Evolutionary conservation across 495 filamentous ascomycete genomes (phyloP), one percentile per base, ranked within the genome.

Genomic region (Ramalina intermedia): DNA sequence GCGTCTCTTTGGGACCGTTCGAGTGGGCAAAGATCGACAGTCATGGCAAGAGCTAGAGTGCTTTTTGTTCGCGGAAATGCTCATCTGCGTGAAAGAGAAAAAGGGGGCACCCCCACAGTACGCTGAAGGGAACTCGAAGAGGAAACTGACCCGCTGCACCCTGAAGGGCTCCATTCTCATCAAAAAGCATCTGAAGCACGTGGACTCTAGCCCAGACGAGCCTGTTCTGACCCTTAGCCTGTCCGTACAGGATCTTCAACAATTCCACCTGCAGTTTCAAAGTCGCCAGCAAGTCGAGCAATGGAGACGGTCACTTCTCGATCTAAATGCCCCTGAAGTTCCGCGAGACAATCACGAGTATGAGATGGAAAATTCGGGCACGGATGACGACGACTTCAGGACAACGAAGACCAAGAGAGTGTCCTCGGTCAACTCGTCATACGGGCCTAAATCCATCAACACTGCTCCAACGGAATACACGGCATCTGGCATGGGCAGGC

Each of bases 11-110:
- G 91, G 88, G 40, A 89, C 85, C 14, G 81, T 96, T 53, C 80
- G 84, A 47, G 91, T 99, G 18, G 91, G 93, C 54, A 99, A 96
- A 58, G 91, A 99, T 62, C 87, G 87, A 54, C 76, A 91, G 55
- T 89, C 91, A 12, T 99, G 91, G 91, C 91, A 99, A 68, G 93
- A 99, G 60, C 66, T 99, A 46, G 88, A 96, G 62, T 99, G 93
- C 63, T 99, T 85, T 66, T 75, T 99, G 18, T 99, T 96, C 60
- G 84, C 82, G 3, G 91, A 96, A 65, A 99, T 99, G 91, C 87
- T 99, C 46, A 99, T 99, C 54, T 99, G 91, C 62, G 87, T 96
- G 51, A 99, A 96, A 66, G 91, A 96, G 60, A 96, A 94, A 74
- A 93, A 88, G 63, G 63, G 71, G 23, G 54, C 69, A 4, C 71